phyloP scores from a whole-genome alignment of 257 asterid species.

The Paulownia fortunei region DNA sequence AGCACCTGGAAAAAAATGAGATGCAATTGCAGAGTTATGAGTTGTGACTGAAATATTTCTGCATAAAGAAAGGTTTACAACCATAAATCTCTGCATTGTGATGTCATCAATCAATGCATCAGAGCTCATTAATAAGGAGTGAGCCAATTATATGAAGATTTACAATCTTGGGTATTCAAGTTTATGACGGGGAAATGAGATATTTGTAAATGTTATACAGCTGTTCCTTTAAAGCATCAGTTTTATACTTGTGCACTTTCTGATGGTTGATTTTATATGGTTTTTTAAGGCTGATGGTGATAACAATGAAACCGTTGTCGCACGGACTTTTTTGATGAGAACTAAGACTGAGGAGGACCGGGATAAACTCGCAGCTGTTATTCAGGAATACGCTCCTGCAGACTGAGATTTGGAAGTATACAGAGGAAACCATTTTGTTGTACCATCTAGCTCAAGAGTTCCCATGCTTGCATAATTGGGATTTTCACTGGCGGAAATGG shows the following conservation, averaged over 20 bases:
- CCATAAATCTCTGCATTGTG: background rate
- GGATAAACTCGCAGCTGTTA: slow-evolving; percentile 76
- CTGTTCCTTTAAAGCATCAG: background rate
- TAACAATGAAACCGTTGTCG: slow-evolving; percentile 53
- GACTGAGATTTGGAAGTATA: slow-evolving; percentile 35
- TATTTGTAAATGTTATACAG: background rate
- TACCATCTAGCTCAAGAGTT: slow-evolving; percentile 42
- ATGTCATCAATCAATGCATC: background rate
- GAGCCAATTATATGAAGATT: background rate
- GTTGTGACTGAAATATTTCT: background rate
- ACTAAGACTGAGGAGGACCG: slow-evolving; percentile 76
- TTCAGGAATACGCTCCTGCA: slow-evolving; percentile 83
- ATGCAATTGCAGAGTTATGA: background rate
- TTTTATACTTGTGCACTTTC: background rate
- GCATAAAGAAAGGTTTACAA: background rate
- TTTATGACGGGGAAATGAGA: background rate
- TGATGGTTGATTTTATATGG: slow-evolving; percentile 26
- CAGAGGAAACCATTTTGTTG: slow-evolving; percentile 44
- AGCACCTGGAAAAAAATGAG: background rate
- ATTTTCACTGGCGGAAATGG: background rate
- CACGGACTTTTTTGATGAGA: slow-evolving; percentile 82
- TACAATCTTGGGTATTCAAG: background rate
- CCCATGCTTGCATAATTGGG: slow-evolving; percentile 15
- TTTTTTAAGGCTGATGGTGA: slow-evolving; percentile 65
- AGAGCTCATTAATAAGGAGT: background rate